A percentile compares a stretch with the other conserved stretches of the same genome.
These are phyloP conservation scores for Neocatenulostroma microsporum DNA, from an alignment of 2,329 filamentous ascomycete genomes.

Conservation along the genomic window DNA sequence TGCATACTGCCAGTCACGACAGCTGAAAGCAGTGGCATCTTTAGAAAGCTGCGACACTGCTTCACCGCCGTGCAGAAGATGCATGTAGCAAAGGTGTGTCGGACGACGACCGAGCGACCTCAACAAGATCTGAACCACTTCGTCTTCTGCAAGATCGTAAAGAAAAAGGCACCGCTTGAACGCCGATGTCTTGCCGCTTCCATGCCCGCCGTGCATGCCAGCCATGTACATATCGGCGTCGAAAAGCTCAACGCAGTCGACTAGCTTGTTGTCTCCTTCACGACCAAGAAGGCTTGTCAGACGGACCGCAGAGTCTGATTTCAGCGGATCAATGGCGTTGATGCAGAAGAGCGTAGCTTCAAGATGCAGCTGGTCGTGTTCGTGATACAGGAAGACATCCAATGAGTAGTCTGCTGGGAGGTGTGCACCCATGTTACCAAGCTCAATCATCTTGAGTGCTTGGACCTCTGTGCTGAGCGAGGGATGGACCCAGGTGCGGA, in stretches of 20 bases:
- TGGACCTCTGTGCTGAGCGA: slow-evolving; percentile 24
- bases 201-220: slow-evolving; percentile 52
- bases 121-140: slow-evolving; percentile 34
- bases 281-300: slow-evolving; percentile 20
- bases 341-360: slow-evolving; percentile 46
- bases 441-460: too few species aligned
- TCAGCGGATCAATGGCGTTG: slow-evolving; percentile 18
- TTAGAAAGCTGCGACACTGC: slow-evolving; percentile 39
- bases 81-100: slow-evolving; percentile 51
- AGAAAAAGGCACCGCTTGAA: slow-evolving; percentile 60
- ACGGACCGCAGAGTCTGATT: background rate
- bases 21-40: slow-evolving; percentile 52
- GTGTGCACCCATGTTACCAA: too few species aligned
- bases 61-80: slow-evolving; percentile 55
- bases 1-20: slow-evolving; percentile 56
- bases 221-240: slow-evolving; percentile 55
- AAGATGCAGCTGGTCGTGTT: slow-evolving; percentile 40
- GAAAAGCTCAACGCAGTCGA: slow-evolving; percentile 48
- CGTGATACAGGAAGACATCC: slow-evolving; percentile 51
- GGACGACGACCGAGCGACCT: slow-evolving; percentile 44
- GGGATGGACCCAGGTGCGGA: slow-evolving; percentile 25
- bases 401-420: slow-evolving; percentile 43
- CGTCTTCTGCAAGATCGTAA: slow-evolving; percentile 36
- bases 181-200: slow-evolving; percentile 51
- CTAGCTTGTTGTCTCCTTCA: slow-evolving; percentile 26